These are phyloP conservation scores for Apiosordaria backusii DNA, from an alignment of 495 filamentous ascomycete species.

Conservation along the genomic window DNA sequence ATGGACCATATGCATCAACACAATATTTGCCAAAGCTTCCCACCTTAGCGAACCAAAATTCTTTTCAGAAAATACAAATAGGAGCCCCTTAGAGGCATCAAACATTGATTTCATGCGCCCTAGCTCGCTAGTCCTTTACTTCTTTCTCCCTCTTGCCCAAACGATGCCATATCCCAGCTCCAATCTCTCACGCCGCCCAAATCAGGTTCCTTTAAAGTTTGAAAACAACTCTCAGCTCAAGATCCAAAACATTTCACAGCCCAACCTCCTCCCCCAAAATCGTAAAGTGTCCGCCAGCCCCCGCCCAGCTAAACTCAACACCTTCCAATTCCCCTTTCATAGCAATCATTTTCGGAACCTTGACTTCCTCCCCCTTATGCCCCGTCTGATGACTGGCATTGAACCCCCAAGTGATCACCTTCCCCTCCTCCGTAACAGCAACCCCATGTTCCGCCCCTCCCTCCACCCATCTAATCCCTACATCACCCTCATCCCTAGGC, in stretches of 20 bases:
- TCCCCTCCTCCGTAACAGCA: background rate
- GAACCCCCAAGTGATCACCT: constrained; percentile 2
- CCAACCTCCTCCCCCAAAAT: constrained; percentile 7
- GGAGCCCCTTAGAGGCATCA: too few relatives aligned
- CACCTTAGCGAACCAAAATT: too few relatives aligned
- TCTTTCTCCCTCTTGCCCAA: too few relatives aligned
- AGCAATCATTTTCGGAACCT: constrained; percentile 2
- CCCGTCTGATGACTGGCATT: background rate
- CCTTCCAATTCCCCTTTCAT: background rate
- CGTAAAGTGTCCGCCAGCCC: constrained; percentile 5
- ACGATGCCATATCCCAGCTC: too few relatives aligned
- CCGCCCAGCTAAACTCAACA: background rate
- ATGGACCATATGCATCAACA: too few relatives aligned
- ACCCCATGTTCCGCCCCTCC: background rate
- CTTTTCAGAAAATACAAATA: too few relatives aligned
- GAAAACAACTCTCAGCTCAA: too few relatives aligned
- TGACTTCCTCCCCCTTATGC: background rate
- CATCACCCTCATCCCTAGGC: background rate
- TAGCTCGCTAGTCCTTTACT: too few relatives aligned
- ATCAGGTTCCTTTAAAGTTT: too few relatives aligned
- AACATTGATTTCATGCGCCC: too few relatives aligned
- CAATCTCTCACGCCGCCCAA: too few relatives aligned
- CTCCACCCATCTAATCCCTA: background rate
- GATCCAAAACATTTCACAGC: background rate
- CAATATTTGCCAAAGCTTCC: too few relatives aligned